Evolutionary conservation across 352 stramenopile genomes (phyloP).

Genomic region (Phytophthora sansomeana): DNA sequence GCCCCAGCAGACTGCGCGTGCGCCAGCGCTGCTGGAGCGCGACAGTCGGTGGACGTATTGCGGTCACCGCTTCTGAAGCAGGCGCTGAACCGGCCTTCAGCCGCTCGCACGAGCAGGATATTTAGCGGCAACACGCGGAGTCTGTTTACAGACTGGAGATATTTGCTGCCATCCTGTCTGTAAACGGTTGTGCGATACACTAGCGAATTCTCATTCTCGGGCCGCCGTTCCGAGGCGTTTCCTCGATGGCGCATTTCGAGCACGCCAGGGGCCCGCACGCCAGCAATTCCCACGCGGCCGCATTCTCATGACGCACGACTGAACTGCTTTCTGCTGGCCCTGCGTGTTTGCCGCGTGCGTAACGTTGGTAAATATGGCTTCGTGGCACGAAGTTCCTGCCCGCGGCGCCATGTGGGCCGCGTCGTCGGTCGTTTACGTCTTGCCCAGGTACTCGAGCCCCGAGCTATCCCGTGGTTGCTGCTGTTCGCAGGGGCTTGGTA

Average conservation of each 20-base stretch:
- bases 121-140: no score
- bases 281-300: constrained; percentile 13
- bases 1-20: constrained; percentile 14
- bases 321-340: constrained; percentile 4
- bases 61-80: background rate
- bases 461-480: no score
- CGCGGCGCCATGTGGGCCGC: constrained; percentile 9
- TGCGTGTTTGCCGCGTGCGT: constrained; percentile 14
- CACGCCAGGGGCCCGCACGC: constrained; percentile 22
- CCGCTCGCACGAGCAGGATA: no score
- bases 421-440: constrained; percentile 11
- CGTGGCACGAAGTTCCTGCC: no score
- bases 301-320: constrained; percentile 11
- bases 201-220: no score
- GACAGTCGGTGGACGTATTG: constrained; percentile 4
- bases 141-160: no score
- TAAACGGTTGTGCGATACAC: no score
- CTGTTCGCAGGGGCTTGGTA: no score
- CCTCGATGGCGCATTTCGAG: constrained; percentile 16
- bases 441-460: background rate
- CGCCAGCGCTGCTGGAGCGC: constrained; percentile 12
- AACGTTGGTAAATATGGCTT: constrained; percentile 23
- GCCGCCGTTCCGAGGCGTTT: constrained; percentile 14
- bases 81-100: no score
- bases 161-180: no score